Base-by-base conservation (phyloP, 2,329 filamentous ascomycete species). In the Colletotrichum spinosum region DNA sequence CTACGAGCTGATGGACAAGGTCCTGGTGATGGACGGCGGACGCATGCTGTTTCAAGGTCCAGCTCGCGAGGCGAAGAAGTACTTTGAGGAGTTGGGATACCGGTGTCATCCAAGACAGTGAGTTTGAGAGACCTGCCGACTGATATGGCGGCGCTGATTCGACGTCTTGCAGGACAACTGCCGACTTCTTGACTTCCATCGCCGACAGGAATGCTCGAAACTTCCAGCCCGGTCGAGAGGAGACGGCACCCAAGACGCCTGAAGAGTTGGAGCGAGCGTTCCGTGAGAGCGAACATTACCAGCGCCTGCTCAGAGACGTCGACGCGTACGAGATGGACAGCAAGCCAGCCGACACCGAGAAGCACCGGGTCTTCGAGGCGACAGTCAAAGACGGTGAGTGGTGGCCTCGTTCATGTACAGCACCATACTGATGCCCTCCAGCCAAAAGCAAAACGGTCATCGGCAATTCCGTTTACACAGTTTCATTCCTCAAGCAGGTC, bases 41-140 rank as follows among this genome's bases (percentile, higher is more conserved):
- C 86, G 88, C 1, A 89, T 93, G 74, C 90, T 92, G 25, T 96
- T 89, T 77, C 94, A 92, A 67, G 92, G 92, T 0, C 89, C 90
- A 0, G 80, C 86, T 0, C 76, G 82, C 1, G 86, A 92, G 67
- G 92, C 92, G 1, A 84, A 91, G 37, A 78, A 77, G 50, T 95
- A 95, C 74, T 95, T 96, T 67, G 92, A 94, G 73, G 79, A 85
- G 1, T 84, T 96, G 1, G 92, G 92, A 0, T 96, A 90, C 74
- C 71, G 86, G 53, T 87, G 75, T 41, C 73, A 74, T n/a, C 68
- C 72, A 0, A 73, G 79, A 13, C 74, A 87, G 65, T 92, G 88
- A 5, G 38, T n/a, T 46, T 2, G 8, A 46, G 2, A 46, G 8
- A 10, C 6, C 11, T 10, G 10, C 17, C 15, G n/a, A 46, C 6